These are phyloP conservation scores for Rhizophagus sp. DNA, from an alignment of 192 early-diverging fungal species.

Conservation along the genomic window DNA sequence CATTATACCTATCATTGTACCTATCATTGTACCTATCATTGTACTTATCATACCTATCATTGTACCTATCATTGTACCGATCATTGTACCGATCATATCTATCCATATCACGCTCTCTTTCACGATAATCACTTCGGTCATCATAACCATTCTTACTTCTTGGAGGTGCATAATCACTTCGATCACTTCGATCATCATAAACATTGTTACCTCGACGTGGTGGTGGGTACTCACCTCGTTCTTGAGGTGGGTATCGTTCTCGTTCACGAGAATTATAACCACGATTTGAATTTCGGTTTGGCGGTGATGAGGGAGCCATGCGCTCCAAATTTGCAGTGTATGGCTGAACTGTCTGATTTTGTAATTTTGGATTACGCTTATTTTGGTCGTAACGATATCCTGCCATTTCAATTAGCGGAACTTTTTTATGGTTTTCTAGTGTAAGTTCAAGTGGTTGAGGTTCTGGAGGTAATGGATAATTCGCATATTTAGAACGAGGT, in stretches of 20 bases:
- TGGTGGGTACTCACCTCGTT: background rate
- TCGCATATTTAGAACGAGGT: constrained; percentile 1
- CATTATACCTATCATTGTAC: background rate
- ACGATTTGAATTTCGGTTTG: background rate
- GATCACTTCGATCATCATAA: background rate
- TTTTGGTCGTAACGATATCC: constrained; percentile 26
- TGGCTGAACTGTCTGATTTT: constrained; percentile 11
- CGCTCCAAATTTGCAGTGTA: background rate
- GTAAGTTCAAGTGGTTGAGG: constrained; percentile 6
- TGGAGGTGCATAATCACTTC: background rate
- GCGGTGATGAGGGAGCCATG: constrained; percentile 1
- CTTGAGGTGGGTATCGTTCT: background rate
- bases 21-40: too few relatives aligned
- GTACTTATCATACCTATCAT: background rate
- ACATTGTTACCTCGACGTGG: background rate
- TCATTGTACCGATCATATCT: constrained; percentile 10
- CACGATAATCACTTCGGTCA: constrained; percentile 3
- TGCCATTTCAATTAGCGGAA: constrained; percentile 29
- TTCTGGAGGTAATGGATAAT: constrained; percentile 17
- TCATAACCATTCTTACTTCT: background rate
- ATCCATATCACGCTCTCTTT: background rate
- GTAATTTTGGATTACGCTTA: constrained; percentile 10
- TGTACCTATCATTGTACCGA: background rate
- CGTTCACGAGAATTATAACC: constrained; percentile 20
- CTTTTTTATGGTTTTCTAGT: background rate